Percentiles rank a stretch among this genome's conserved stretches.
phyloP scores from a whole-genome alignment of 306 rosid genomes.

The Cicer cuneatum region DNA sequence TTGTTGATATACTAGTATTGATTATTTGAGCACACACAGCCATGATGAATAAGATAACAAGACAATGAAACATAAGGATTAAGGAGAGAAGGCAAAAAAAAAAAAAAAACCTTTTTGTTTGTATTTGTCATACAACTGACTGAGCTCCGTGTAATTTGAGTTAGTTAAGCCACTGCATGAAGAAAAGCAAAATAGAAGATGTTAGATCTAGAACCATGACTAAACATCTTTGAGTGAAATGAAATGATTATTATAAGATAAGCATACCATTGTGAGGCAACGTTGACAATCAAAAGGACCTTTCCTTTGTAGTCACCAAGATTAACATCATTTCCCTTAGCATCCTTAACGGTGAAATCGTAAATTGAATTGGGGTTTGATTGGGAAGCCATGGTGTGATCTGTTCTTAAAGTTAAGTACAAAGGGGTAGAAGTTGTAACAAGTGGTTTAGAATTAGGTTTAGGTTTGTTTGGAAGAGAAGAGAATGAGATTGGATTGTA shows the following conservation, averaged over 20 bases:
- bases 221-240: not conserved
- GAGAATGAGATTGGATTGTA: slow-evolving; percentile 25
- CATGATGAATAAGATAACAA: not conserved
- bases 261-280: slow-evolving; percentile 92
- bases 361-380: slow-evolving; percentile 57
- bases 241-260: not conserved
- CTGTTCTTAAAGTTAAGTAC: slow-evolving; percentile 32
- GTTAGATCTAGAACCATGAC: not conserved
- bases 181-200: slow-evolving; percentile 33
- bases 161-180: slow-evolving; percentile 94
- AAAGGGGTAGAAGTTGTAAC: slow-evolving; percentile 22
- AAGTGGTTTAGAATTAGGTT: not conserved
- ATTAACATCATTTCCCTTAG: slow-evolving; percentile 85
- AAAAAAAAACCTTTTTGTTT: slow-evolving; percentile 71
- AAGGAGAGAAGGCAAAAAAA: slow-evolving; percentile 34
- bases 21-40: not conserved
- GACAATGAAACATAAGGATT: not conserved
- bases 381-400: slow-evolving; percentile 68
- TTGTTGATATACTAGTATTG: not conserved
- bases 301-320: slow-evolving; percentile 90
- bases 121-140: slow-evolving; percentile 83
- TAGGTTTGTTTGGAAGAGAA: slow-evolving; percentile 31
- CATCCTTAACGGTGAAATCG: slow-evolving; percentile 87
- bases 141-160: slow-evolving; percentile 94
- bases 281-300: slow-evolving; percentile 86